Conservation (phyloP, 1,284 basidiomycete species). For the Cryptococcus jaspeensis region DNA sequence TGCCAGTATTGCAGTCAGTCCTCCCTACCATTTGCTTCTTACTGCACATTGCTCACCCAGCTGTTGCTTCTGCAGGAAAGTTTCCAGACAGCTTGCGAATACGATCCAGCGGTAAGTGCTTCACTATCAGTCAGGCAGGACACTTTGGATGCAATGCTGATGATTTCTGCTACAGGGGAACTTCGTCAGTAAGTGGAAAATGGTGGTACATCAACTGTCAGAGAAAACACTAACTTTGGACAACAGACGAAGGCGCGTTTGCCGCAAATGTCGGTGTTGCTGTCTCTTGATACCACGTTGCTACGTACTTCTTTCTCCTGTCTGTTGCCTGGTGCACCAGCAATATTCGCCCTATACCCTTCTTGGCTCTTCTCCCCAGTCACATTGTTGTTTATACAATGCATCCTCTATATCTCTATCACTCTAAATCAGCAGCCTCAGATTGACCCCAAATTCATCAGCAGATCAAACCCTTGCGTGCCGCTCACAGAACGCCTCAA, state of each 20-base stretch:
- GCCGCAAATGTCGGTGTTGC: neutral
- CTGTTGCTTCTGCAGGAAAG: constrained; percentile 9
- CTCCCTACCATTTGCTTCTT: neutral
- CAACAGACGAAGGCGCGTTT: constrained; percentile 5
- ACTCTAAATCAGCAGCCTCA: too few relatives aligned
- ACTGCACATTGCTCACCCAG: neutral
- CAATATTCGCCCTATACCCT: neutral
- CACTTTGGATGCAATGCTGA: neutral
- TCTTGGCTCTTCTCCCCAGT: neutral
- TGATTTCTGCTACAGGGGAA: constrained; percentile 3
- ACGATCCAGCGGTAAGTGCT: constrained; percentile 29
- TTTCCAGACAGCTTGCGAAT: constrained; percentile 31
- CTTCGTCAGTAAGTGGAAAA: constrained; percentile 5
- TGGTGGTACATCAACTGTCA: neutral
- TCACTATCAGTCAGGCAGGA: neutral
- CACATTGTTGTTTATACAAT: neutral
- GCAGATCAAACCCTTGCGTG: constrained; percentile 1
- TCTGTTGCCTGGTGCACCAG: neutral
- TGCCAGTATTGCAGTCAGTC: constrained; percentile 20
- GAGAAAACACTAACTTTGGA: neutral
- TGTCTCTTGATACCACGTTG: neutral
- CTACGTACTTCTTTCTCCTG: too few relatives aligned
- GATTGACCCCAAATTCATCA: too few relatives aligned
- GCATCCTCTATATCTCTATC: neutral
- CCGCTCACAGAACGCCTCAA: constrained; percentile 39